phyloP scores from a whole-genome alignment of 2,329 filamentous ascomycete species.

The Macrophomina phaseolina region DNA sequence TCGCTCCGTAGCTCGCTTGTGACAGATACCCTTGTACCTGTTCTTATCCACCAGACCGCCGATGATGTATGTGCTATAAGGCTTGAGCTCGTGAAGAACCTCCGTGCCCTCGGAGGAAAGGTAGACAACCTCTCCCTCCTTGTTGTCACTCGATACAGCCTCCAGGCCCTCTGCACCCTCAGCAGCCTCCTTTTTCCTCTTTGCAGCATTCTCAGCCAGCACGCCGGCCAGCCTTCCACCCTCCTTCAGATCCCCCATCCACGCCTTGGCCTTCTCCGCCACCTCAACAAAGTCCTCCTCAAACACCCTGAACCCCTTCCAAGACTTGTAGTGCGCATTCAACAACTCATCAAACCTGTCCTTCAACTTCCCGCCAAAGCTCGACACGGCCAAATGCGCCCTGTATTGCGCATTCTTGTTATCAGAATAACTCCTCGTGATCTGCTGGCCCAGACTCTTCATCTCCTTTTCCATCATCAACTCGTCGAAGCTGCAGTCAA shows the following conservation, averaged over 20 bases:
- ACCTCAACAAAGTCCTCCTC: constrained; percentile 76
- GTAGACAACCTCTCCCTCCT: constrained; percentile 74
- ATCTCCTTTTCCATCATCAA: constrained; percentile 88
- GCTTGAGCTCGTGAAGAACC: constrained; percentile 80
- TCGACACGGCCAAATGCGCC: constrained; percentile 76
- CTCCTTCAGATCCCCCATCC: constrained; percentile 65
- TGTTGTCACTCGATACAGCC: constrained; percentile 30
- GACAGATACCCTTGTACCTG: constrained; percentile 91
- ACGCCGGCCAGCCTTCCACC: constrained; percentile 66
- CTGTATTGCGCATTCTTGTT: constrained; percentile 73
- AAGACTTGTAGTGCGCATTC: constrained; percentile 71
- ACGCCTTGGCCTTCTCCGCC: constrained; percentile 66
- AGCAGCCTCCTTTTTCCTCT: not conserved
- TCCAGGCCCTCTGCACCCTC: constrained; percentile 30
- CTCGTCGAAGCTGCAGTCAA: constrained; percentile 92
- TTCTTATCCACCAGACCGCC: constrained; percentile 97
- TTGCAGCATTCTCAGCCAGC: constrained; percentile 49
- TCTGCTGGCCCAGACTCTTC: constrained; percentile 79
- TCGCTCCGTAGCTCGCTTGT: constrained; percentile 74
- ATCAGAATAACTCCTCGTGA: constrained; percentile 88
- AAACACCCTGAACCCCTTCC: constrained; percentile 78
- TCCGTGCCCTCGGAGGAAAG: constrained; percentile 90
- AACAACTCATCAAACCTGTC: constrained; percentile 81
- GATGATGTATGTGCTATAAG: constrained; percentile 89
- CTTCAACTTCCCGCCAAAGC: constrained; percentile 75